Percentiles rank a stretch among this genome's conserved stretches.
These are phyloP conservation scores for Bryum argenteum DNA, from an alignment of 225 moss, liverwort and hornwort species.

Conservation along the genomic window DNA sequence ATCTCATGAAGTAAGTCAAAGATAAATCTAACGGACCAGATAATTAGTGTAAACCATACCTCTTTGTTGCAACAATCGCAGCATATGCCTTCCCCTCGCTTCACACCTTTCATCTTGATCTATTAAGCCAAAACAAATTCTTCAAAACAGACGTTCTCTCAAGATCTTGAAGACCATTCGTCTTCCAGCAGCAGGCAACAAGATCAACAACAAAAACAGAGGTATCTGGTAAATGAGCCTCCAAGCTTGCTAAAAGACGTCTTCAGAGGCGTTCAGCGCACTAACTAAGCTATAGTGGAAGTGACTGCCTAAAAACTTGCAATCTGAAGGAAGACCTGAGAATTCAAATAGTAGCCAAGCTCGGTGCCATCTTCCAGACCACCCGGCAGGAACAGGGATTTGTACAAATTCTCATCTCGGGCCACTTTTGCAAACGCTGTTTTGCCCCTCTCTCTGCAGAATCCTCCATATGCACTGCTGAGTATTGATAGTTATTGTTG, in stretches of 20 bases:
- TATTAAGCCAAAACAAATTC: slow-evolving; percentile 35
- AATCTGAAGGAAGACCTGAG: slow-evolving; percentile 34
- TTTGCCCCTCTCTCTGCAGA: slow-evolving; percentile 46
- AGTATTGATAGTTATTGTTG: slow-evolving; percentile 8
- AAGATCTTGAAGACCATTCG: slow-evolving; percentile 10
- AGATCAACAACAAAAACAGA: slow-evolving; percentile 17
- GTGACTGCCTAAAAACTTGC: neutral
- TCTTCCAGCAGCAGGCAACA: neutral
- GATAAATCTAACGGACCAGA: too few species aligned
- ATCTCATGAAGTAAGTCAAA: neutral
- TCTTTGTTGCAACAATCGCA: slow-evolving; percentile 66
- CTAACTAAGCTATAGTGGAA: neutral
- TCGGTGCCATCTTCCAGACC: slow-evolving; percentile 61
- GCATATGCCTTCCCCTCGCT: slow-evolving; percentile 65
- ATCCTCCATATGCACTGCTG: slow-evolving; percentile 25
- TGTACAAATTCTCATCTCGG: slow-evolving; percentile 50
- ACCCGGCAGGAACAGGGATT: slow-evolving; percentile 51
- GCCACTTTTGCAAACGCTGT: slow-evolving; percentile 36
- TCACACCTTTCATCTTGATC: slow-evolving; percentile 57
- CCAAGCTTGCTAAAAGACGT: neutral
- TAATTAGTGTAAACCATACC: slow-evolving; percentile 31
- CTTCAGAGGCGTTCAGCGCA: neutral
- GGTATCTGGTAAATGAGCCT: neutral
- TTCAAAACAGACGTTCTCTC: slow-evolving; percentile 23
- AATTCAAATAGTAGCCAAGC: slow-evolving; percentile 62